Percentiles rank a stretch among this genome's conserved stretches.
These are phyloP conservation scores for Fallopia convolvulus DNA, from an alignment of 148 eudicot species.

Conservation along the genomic window DNA sequence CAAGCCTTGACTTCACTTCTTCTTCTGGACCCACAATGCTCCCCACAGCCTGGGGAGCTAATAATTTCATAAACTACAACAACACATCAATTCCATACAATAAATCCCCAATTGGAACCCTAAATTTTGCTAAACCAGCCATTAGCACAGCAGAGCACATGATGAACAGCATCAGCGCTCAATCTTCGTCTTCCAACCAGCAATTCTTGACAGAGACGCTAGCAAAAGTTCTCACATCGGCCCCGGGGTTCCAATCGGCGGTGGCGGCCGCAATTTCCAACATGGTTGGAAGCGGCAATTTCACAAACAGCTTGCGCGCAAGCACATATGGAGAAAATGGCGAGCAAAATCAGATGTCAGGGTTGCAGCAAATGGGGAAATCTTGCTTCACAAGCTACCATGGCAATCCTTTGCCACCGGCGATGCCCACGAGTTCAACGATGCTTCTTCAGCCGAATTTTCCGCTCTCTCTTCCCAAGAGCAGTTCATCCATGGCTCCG, in stretches of 20 bases:
- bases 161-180: conserved; percentile 11
- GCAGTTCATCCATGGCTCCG: conserved; percentile 6
- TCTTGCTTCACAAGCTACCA: conserved; percentile 3
- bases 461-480: not conserved
- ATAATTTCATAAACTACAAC: conserved; percentile 26
- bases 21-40: conserved; percentile 30
- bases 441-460: not conserved
- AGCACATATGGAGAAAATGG: not conserved
- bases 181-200: conserved; percentile 28
- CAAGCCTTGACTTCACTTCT: conserved; percentile 44
- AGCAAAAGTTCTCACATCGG: conserved; percentile 58
- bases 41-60: conserved; percentile 39
- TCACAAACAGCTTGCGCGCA: conserved; percentile 9
- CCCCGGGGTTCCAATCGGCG: conserved; percentile 65
- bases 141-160: conserved; percentile 16
- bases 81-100: conserved; percentile 19
- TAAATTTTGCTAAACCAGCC: conserved; percentile 29
- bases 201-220: conserved; percentile 59
- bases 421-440: not conserved
- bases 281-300: conserved; percentile 35
- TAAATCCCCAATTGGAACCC: conserved; percentile 19
- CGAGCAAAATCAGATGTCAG: conserved; percentile 5
- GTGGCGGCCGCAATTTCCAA: conserved; percentile 69
- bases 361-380: conserved; percentile 5
- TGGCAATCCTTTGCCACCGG: not conserved